These are phyloP conservation scores for Boletus rubropictus DNA, from an alignment of 768 basidiomycete species.

Conservation along the genomic window DNA sequence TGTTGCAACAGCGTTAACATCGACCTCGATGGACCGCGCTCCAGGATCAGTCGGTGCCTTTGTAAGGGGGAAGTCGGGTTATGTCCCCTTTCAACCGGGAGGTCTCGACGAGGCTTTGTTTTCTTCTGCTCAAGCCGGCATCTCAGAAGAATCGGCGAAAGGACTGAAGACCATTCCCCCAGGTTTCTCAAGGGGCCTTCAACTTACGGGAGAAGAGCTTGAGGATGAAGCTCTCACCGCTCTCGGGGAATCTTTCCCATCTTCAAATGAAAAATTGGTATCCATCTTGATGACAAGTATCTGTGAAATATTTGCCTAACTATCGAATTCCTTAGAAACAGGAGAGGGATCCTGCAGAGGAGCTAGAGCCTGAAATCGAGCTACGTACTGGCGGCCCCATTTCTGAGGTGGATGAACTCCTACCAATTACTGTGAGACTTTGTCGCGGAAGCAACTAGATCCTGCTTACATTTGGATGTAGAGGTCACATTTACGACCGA, in stretches of 20 bases:
- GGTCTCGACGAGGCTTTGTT: conserved; percentile 68
- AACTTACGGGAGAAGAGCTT: conserved; percentile 53
- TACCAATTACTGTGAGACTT: conserved; percentile 50
- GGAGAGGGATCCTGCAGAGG: conserved; percentile 16
- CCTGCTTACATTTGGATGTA: conserved; percentile 23
- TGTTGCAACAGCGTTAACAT: conserved; percentile 67
- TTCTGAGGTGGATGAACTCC: conserved; percentile 72
- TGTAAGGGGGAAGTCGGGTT: conserved; percentile 88
- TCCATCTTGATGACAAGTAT: background rate
- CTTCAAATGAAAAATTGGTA: conserved; percentile 16
- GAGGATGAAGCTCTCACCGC: conserved; percentile 40
- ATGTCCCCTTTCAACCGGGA: conserved; percentile 92
- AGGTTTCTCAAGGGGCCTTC: conserved; percentile 75
- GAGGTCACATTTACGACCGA: conserved; percentile 56
- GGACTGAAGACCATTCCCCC: conserved; percentile 69
- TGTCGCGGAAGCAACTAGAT: background rate
- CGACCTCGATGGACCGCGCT: conserved; percentile 79
- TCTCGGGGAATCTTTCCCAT: conserved; percentile 21
- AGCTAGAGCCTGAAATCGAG: conserved; percentile 20
- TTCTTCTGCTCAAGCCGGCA: conserved; percentile 24
- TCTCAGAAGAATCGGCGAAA: conserved; percentile 35
- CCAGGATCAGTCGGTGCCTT: conserved; percentile 77
- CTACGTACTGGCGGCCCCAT: conserved; percentile 15
- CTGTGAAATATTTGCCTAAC: conserved; percentile 23
- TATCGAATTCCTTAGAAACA: conserved; percentile 15